Conservation (phyloP, 352 stramenopile genomes). For the Elongisporangium anandrum region DNA sequence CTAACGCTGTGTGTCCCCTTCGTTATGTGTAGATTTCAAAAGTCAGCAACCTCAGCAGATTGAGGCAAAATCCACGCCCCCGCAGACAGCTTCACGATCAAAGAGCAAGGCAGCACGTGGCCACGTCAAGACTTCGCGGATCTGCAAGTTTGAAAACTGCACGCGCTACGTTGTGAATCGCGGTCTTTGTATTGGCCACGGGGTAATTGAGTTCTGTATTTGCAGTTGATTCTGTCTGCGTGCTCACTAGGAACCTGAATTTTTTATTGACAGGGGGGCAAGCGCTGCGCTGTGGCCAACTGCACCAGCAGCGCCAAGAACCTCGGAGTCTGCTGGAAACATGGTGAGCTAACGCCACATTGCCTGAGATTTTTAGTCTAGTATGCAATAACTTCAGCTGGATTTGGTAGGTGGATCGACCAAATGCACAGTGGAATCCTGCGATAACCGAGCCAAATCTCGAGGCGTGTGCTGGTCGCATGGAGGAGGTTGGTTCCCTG, state of each 20-base stretch:
- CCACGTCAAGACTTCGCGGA: slow-evolving; percentile 63
- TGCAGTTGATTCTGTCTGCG: slow-evolving; percentile 2
- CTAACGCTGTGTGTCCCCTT: neutral
- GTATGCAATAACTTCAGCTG: slow-evolving; percentile 6
- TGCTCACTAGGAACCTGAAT: slow-evolving; percentile 10
- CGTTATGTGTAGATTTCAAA: slow-evolving; percentile 8
- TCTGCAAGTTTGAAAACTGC: slow-evolving; percentile 75
- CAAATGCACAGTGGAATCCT: slow-evolving; percentile 60
- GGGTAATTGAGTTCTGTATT: slow-evolving; percentile 11
- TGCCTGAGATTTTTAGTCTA: slow-evolving; percentile 17
- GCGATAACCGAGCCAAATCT: slow-evolving; percentile 71
- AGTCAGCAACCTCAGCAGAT: slow-evolving; percentile 8
- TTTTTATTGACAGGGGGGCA: slow-evolving; percentile 44
- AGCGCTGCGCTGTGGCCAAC: slow-evolving; percentile 50
- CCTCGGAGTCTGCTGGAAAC: slow-evolving; percentile 72
- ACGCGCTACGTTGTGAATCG: slow-evolving; percentile 74
- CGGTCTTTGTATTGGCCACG: slow-evolving; percentile 71
- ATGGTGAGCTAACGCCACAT: slow-evolving; percentile 28
- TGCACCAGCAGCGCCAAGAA: slow-evolving; percentile 78
- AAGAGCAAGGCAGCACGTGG: slow-evolving; percentile 21
- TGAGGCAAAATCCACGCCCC: slow-evolving; percentile 7
- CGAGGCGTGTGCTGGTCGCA: slow-evolving; percentile 79
- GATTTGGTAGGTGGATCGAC: slow-evolving; percentile 50
- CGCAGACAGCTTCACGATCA: slow-evolving; percentile 2
- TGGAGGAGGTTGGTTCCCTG: slow-evolving; percentile 39